Evolutionary conservation across 208 protist genomes (phyloP).

Genomic region (Acanthamoeba lenticulata): DNA sequence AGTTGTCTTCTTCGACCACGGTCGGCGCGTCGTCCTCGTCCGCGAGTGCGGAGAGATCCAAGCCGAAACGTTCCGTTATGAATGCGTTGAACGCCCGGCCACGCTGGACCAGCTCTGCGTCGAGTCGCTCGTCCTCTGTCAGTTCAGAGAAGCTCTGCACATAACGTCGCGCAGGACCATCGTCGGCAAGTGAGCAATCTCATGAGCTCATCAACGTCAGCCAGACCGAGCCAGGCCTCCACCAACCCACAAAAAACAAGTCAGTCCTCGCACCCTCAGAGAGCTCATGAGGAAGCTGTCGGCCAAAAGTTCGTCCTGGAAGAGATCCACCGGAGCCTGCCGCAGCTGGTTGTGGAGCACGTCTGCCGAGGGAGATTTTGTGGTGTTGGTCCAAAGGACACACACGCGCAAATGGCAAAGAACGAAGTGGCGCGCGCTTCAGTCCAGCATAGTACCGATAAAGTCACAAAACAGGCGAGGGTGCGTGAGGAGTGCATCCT

Average conservation of each 20-base stretch:
- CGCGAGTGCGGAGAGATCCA: background rate
- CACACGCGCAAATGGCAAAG: too few relatives aligned
- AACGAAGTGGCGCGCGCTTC: too few relatives aligned
- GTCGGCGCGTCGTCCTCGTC: background rate
- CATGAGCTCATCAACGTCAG: too few relatives aligned
- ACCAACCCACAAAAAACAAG: too few relatives aligned
- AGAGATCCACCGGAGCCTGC: conserved; percentile 38
- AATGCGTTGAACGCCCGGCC: background rate
- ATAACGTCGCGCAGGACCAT: too few relatives aligned
- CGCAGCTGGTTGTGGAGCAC: conserved; percentile 7
- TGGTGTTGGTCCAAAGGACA: too few relatives aligned
- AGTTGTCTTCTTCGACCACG: background rate
- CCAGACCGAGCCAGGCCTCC: too few relatives aligned
- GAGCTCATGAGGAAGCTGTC: background rate
- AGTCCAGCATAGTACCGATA: background rate
- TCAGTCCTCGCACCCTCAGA: background rate
- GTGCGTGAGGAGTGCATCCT: background rate
- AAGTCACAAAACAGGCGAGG: background rate
- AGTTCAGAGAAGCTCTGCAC: background rate
- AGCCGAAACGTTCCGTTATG: background rate
- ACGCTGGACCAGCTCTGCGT: background rate
- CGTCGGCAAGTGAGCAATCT: background rate
- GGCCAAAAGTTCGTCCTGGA: background rate
- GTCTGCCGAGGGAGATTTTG: background rate
- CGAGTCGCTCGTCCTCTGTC: background rate